Conservation (phyloP, 345 rosid genomes). For the sweet orange (Citrus sinensis) region DVS_A1.0 CM039162.1:19988001-19988500, state of each 20-base stretch:
- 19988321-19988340: not conserved
- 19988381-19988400: conserved; percentile 36
- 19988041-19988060: conserved; percentile 24
- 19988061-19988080: not conserved
- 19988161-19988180: conserved; percentile 70
- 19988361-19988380: conserved; percentile 47
- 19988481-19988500: conserved; percentile 39
- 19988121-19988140: not conserved
- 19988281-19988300: not conserved
- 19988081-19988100: not conserved
- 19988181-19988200: conserved; percentile 45
- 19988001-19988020: conserved; percentile 47
- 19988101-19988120: not conserved
- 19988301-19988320: no score
- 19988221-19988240: conserved; percentile 36
- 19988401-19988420: conserved; percentile 52
- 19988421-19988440: conserved; percentile 52
- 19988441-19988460: conserved; percentile 36
- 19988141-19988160: conserved; percentile 26
- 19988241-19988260: conserved; percentile 41
- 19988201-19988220: conserved; percentile 45
- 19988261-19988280: conserved; percentile 49
- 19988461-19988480: conserved; percentile 33
- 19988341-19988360: conserved; percentile 40
- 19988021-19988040: conserved; percentile 38